Evolutionary conservation across 129 eudicot genomes (phyloP), one percentile per base, ranked within the genome.

Genomic region (Ambrosia artemisiifolia): DNA sequence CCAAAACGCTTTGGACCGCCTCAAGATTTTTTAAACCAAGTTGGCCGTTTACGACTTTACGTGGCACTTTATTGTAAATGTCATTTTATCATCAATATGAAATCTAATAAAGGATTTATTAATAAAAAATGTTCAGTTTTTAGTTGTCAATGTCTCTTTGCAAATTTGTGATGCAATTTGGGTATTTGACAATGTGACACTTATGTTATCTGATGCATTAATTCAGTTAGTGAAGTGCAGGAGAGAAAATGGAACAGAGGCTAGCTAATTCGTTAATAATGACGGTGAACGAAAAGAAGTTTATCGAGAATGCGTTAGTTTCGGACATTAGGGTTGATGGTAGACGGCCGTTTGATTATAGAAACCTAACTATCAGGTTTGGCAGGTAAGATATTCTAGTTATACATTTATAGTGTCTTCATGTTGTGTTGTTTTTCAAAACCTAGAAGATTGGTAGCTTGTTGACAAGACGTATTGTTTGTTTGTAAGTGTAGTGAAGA

Each of bases 261-360:
- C 68, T 89, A 63, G 95, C 95, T 35, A 87, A 81, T 82, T 69
- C 95, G 2, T 87, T 85, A 77, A 84, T 85, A 28, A 89, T 89
- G 92, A 89, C 98, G 4, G 86, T 85, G 65, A 93, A 89, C 67
- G 98, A 89, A 78, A 93, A 85, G 88, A 87, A 87, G 35, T 93
- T 89, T 59, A 89, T 93, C 51, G 90, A 93, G 78, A 85, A 79
- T 70, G 91, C 95, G 1, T 82, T 93, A 71, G 85, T 79, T 67
- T 83, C 90, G 2, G 96, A 89, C 65, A 85, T 93, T 55, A 80
- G 98, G 76, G 82, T 87, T 59, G 98, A 93, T 65, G 98, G 98
- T 11, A 88, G 98, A 1, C 83, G 88, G 43, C 92, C 96, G 5
- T 90, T 85, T 71, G 98, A 93, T 46, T 93, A 89, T 72, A 73